Conservation (phyloP, 805 yeast genomes). For the Scheffersomyces amazonensis region DNA sequence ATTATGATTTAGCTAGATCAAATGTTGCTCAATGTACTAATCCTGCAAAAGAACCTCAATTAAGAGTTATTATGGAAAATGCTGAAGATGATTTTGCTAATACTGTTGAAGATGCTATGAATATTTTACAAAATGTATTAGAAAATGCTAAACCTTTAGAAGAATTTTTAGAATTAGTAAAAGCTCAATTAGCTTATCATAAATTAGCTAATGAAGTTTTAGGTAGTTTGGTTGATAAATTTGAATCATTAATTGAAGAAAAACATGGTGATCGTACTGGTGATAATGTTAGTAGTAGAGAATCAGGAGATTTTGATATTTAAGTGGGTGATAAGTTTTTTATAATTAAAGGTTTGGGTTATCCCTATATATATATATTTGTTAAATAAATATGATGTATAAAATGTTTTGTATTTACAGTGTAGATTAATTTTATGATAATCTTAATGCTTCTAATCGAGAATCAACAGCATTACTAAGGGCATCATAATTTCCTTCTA, state of each 20-base stretch:
- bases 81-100: slow-evolving; percentile 89
- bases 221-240: slow-evolving; percentile 59
- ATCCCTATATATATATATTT: not conserved
- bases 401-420: slow-evolving; percentile 1
- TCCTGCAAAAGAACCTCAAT: slow-evolving; percentile 61
- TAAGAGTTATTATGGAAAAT: slow-evolving; percentile 74
- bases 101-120: slow-evolving; percentile 83
- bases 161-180: slow-evolving; percentile 63
- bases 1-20: slow-evolving; percentile 73
- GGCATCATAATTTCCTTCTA: slow-evolving; percentile 43
- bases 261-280: slow-evolving; percentile 10
- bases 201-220: slow-evolving; percentile 70
- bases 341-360: no score
- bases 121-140: slow-evolving; percentile 77
- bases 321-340: no score
- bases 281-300: slow-evolving; percentile 17
- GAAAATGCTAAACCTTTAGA: slow-evolving; percentile 66
- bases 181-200: slow-evolving; percentile 80
- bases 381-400: slow-evolving; percentile 1
- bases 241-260: slow-evolving; percentile 59
- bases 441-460: slow-evolving; percentile 27
- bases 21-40: slow-evolving; percentile 38
- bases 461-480: slow-evolving; percentile 25
- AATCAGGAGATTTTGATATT: slow-evolving; percentile 32
- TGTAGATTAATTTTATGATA: slow-evolving; percentile 4